A percentile compares a stretch with the other conserved stretches of the same genome.
Conservation (phyloP, 345 rosid genomes). For the Lepidium africanum region DNA sequence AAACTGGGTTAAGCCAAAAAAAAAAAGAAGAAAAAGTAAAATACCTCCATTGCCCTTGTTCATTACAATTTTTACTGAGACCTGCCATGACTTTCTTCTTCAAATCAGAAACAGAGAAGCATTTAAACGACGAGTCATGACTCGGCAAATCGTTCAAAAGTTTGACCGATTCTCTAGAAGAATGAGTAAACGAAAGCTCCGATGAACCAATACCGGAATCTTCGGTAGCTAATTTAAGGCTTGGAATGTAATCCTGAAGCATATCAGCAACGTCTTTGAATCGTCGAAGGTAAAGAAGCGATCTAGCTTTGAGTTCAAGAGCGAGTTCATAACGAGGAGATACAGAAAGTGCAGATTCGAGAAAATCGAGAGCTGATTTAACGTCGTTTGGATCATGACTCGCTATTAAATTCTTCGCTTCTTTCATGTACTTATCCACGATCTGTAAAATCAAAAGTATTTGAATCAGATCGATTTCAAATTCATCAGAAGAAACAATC, state of each 20-base stretch:
- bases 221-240: slow-evolving; percentile 22
- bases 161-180: slow-evolving; percentile 38
- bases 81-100: slow-evolving; percentile 92
- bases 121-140: slow-evolving; percentile 58
- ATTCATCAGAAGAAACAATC: neutral
- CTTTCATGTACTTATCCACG: slow-evolving; percentile 70
- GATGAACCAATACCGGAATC: slow-evolving; percentile 24
- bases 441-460: slow-evolving; percentile 30
- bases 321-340: slow-evolving; percentile 53
- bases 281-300: slow-evolving; percentile 30
- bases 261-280: slow-evolving; percentile 33
- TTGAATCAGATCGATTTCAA: slow-evolving; percentile 7
- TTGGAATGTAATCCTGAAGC: slow-evolving; percentile 60
- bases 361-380: slow-evolving; percentile 51
- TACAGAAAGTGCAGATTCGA: slow-evolving; percentile 62
- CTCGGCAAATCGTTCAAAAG: slow-evolving; percentile 42
- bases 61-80: slow-evolving; percentile 58
- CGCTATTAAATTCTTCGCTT: slow-evolving; percentile 62
- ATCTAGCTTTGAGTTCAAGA: slow-evolving; percentile 40
- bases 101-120: slow-evolving; percentile 86
- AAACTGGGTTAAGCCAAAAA: neutral
- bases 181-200: slow-evolving; percentile 22
- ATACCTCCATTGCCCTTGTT: slow-evolving; percentile 95
- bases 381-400: slow-evolving; percentile 58
- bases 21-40: neutral